These are phyloP conservation scores for Rhizopus delemar DNA, from an alignment of 371 early-diverging fungal genomes.

Conservation along the genomic window DNA sequence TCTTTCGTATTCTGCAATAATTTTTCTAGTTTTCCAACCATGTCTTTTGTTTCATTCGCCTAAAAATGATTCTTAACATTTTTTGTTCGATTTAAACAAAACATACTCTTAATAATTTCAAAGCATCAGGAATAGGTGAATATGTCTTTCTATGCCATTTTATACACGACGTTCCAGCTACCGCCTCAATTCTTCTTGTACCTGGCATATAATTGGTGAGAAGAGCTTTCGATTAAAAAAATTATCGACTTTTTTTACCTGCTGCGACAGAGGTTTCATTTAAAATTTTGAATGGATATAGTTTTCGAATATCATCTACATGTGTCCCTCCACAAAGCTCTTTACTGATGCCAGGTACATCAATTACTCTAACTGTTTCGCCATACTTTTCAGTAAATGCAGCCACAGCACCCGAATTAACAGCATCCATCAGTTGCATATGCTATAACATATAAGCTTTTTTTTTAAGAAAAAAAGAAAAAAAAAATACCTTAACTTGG, in stretches of 20 bases:
- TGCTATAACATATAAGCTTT: constrained; percentile 22
- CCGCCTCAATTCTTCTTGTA: constrained; percentile 78
- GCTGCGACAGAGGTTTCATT: constrained; percentile 73
- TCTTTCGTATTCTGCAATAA: constrained; percentile 38
- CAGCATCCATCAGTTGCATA: constrained; percentile 64
- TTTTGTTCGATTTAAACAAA: not conserved
- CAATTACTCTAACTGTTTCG: constrained; percentile 64
- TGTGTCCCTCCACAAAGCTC: constrained; percentile 84
- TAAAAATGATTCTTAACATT: not conserved
- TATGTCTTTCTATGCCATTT: constrained; percentile 55
- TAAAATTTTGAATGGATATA: constrained; percentile 75
- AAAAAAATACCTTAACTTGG: constrained; percentile 32
- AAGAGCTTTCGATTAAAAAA: not conserved
- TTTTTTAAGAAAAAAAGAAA: not conserved
- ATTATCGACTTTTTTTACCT: constrained; percentile 31
- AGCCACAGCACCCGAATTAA: constrained; percentile 65
- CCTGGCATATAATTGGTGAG: constrained; percentile 31
- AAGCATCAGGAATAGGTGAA: constrained; percentile 45
- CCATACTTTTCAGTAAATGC: constrained; percentile 73
- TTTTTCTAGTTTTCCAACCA: constrained; percentile 43
- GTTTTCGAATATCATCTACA: constrained; percentile 54
- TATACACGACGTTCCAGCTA: constrained; percentile 62
- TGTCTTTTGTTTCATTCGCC: constrained; percentile 45
- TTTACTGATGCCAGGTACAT: constrained; percentile 61
- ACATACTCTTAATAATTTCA: constrained; percentile 45